Base-by-base conservation (phyloP, 2,329 filamentous ascomycete genomes). In the Pyricularia sp. region DNA sequence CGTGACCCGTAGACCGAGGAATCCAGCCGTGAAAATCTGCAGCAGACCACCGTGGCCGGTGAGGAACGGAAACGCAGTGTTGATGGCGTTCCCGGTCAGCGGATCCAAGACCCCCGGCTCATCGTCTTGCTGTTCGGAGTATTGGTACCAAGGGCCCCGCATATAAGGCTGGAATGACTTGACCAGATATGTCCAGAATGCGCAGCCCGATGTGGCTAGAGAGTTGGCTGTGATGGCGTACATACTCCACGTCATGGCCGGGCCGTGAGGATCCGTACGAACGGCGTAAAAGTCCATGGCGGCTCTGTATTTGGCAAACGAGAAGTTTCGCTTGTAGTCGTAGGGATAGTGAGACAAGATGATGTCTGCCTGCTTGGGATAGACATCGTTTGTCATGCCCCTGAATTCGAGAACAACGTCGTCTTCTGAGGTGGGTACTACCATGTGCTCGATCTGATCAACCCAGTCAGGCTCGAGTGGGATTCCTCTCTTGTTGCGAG, bases 241-340 rank as follows among this genome's bases (percentile, higher is more conserved):
- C 17, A 90, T 87, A 14, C 88, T 87, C 76, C 88, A 92, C 0
- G 90, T 92, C 90, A 92, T 92, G 7, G 86, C 90, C 0, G 90
- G 90, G 0, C 90, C 90, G 71, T 90, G 84, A 0, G 84, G 79
- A 20, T 75, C 75, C 14, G 74, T 74, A n/a, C 75, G 74, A 66
- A 73, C 79, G 78, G 73, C 67, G 68, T 76, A 76, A 58, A 66
- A 70, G 70, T 71, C 70, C 66, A 70, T 69, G 20, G 72, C 71
- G 68, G 70, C 20, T 79, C 55, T 88, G 17, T 42, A 42, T 6
- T 42, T 42, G 12, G 1, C 36, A 6, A 42, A 14, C 2, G 36
- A 42, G 6, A 42, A 42, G 14, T 42, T 42, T 75, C 14, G 86
- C 82, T 72, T 88, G 81, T 86, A 90, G 67, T 84, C 83, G 1